phyloP scores from a whole-genome alignment of 148 eudicot genomes.

The Camellia sinensis region DNA sequence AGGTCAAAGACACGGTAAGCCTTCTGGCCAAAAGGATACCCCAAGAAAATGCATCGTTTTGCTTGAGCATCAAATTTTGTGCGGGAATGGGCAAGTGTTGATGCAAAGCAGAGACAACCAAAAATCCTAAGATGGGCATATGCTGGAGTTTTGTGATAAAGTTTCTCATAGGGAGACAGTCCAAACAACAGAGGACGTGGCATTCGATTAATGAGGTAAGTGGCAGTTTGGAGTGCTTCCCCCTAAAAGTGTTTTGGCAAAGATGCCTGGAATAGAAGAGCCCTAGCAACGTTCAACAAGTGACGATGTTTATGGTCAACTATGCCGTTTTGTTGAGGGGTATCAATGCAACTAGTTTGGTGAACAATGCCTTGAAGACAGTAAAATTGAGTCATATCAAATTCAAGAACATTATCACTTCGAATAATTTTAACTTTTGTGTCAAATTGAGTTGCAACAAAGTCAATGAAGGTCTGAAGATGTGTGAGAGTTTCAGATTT shows the following conservation, averaged over 20 bases:
- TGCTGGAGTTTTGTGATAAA: neutral
- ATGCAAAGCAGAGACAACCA: neutral
- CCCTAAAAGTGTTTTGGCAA: neutral
- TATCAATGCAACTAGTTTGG: constrained; percentile 1
- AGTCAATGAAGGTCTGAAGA: neutral
- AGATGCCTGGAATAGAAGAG: too few species aligned
- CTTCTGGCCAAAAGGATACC: neutral
- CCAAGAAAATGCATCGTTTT: neutral
- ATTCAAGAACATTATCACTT: neutral
- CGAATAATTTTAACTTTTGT: neutral
- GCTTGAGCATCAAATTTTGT: neutral
- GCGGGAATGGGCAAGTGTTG: neutral
- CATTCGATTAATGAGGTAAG: neutral
- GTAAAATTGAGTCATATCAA: neutral
- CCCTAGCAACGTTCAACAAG: too few species aligned
- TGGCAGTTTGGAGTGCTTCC: neutral
- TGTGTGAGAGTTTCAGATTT: neutral
- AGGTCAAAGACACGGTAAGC: neutral
- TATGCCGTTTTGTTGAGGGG: constrained; percentile 5
- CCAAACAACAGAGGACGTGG: too few species aligned
- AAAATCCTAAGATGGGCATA: neutral
- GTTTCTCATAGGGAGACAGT: too few species aligned
- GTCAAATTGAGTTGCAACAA: neutral
- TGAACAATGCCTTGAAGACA: neutral
- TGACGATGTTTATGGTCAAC: neutral